Evolutionary conservation across 306 rosid genomes (phyloP).

Genomic region (Arachis hypogaea): DNA sequence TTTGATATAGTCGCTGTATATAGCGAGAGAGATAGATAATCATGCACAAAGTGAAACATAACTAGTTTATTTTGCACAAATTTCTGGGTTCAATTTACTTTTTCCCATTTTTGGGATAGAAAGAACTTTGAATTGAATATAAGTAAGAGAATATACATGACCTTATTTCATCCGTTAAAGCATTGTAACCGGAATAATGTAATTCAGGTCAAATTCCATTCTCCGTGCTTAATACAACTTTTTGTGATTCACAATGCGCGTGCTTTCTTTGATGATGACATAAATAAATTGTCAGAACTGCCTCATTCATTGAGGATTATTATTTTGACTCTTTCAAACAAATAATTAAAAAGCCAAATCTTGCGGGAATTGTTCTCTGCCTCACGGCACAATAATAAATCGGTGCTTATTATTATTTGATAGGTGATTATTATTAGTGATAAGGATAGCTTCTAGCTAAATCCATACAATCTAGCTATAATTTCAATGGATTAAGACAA

Average conservation of each 20-base stretch:
- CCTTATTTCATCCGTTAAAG: not conserved
- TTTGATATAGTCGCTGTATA: too few relatives aligned
- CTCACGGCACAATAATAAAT: conserved; percentile 5
- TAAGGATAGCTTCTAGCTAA: conserved; percentile 15
- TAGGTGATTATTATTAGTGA: not conserved
- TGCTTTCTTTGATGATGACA: conserved; percentile 55
- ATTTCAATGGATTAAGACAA: conserved; percentile 3
- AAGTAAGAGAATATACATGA: not conserved
- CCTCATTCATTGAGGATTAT: conserved; percentile 35
- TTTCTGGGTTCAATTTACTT: not conserved
- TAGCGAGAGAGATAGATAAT: too few relatives aligned
- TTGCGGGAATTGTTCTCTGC: conserved; percentile 33
- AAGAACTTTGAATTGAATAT: not conserved
- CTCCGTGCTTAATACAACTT: not conserved
- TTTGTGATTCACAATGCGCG: conserved; percentile 47
- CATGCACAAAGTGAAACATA: not conserved
- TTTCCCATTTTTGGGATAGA: not conserved
- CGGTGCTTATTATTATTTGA: conserved; percentile 14
- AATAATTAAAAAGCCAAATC: conserved; percentile 31
- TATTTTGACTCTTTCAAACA: conserved; percentile 44
- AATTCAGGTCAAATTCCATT: not conserved
- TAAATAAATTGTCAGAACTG: conserved; percentile 39
- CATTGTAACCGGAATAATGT: not conserved
- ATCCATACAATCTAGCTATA: not conserved
- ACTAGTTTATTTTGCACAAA: not conserved